phyloP scores from a whole-genome alignment of 2,329 filamentous ascomycete species.

The Xylaria sp. region DNA sequence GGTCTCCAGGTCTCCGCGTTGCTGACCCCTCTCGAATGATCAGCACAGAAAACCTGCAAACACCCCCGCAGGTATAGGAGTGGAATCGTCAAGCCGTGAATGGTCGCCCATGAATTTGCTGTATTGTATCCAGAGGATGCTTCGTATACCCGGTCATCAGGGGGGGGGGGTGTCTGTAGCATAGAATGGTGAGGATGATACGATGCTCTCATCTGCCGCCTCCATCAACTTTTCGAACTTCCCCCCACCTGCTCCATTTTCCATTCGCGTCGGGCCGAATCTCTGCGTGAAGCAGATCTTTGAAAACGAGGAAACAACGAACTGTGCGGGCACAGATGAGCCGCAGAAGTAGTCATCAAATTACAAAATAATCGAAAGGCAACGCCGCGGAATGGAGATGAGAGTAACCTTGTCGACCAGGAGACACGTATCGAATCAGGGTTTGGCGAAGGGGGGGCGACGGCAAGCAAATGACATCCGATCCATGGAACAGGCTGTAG shows the following conservation, averaged over 20 bases:
- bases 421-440: conserved; percentile 5
- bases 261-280: conserved; percentile 5
- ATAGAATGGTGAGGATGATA: conserved; percentile 24
- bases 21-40: conserved; percentile 19
- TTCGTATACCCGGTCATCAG: conserved; percentile 31
- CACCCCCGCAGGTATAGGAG: conserved; percentile 33
- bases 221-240: conserved; percentile 3
- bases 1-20: conserved; percentile 20
- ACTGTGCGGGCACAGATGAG: conserved; percentile 21
- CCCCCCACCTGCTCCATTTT: conserved; percentile 1
- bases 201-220: conserved; percentile 17
- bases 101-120: conserved; percentile 35
- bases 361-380: conserved; percentile 31
- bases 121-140: conserved; percentile 34
- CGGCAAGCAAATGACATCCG: conserved; percentile 11
- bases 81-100: conserved; percentile 35
- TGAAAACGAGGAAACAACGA: conserved; percentile 13
- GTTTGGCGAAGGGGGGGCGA: neutral
- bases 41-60: conserved; percentile 21
- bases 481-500: conserved; percentile 22
- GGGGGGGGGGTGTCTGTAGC: conserved; percentile 26
- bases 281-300: conserved; percentile 3
- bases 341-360: conserved; percentile 28
- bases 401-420: conserved; percentile 15
- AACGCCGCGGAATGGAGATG: conserved; percentile 19